Base-by-base conservation (phyloP, 2,329 filamentous ascomycete genomes). In the Fusarium sp. region DNA sequence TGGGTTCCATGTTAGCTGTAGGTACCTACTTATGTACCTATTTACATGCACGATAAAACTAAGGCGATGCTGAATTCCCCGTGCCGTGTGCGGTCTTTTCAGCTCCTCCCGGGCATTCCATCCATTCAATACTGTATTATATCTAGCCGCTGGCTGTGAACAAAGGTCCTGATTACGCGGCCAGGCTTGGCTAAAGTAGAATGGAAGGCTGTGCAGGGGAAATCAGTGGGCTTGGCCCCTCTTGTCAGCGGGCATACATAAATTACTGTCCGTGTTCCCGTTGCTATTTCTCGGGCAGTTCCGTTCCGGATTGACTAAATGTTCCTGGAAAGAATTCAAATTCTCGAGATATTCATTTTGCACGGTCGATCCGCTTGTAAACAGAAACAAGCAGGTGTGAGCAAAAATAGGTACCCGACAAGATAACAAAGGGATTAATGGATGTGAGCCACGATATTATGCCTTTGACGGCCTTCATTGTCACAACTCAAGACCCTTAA, bases 161-260 rank as follows among this genome's bases (percentile, higher is more conserved):
- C 36, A 43, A 44, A 46, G 12, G 3, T 29, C 32, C 24, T n/a
- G 28, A 52, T 36, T 34, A 44, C 29, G 31, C 25, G 39, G 28
- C 34, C 34, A 15, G n/a, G 19, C 19, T 19, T 19, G 19, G 19
- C 19, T 19, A 19, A 22, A 13, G 36, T 58, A 64, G 60, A 62
- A 63, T 59, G 63, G 60, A 67, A 69, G 69, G 68, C 69, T 71
- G 67, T 69, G 69, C 63, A 53, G 52, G 53, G 44, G 19, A 36
- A 40, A 42, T 24, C 12, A 24, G 41, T 31, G 36, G 43, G 31
- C 29, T 45, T 29, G 22, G 22, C 46, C 25, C 32, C 45, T 34
- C 31, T 19, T 19, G 29, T 29, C 39, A 26, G 28, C 36, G 28
- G 13, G n/a, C 34, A 19, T 19, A 19, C 34, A 19, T 19, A 19